Evolutionary conservation across 345 rosid species (phyloP).

Genomic region (Salix exigua): DNA sequence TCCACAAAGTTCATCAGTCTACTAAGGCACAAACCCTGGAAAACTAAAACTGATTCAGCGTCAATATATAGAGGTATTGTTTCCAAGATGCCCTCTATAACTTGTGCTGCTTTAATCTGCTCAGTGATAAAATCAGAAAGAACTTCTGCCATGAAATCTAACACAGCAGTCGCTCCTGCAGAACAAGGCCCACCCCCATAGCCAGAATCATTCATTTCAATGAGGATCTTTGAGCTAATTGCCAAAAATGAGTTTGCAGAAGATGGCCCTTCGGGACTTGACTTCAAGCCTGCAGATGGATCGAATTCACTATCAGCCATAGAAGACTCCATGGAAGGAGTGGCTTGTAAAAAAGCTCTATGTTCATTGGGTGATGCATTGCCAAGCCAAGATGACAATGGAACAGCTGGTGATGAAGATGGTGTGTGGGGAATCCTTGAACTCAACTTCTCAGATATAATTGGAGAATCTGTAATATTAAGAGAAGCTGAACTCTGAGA

Average conservation of each 20-base stretch:
- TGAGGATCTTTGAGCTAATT: slow-evolving; percentile 66
- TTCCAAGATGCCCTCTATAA: slow-evolving; percentile 82
- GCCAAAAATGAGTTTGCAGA: slow-evolving; percentile 49
- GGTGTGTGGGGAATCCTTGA: slow-evolving; percentile 50
- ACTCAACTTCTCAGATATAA: slow-evolving; percentile 74
- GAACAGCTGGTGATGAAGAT: slow-evolving; percentile 69
- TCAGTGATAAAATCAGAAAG: slow-evolving; percentile 86
- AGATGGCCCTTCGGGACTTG: slow-evolving; percentile 53
- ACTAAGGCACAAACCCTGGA: slow-evolving; percentile 92
- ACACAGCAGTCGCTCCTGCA: slow-evolving; percentile 92
- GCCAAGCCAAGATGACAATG: slow-evolving; percentile 80
- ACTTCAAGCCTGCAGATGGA: slow-evolving; percentile 60
- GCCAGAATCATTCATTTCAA: slow-evolving; percentile 88
- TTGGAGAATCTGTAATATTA: slow-evolving; percentile 61
- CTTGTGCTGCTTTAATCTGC: slow-evolving; percentile 80
- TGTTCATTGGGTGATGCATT: slow-evolving; percentile 54
- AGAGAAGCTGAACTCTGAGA: slow-evolving; percentile 65
- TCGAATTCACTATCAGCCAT: slow-evolving; percentile 61
- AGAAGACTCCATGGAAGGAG: slow-evolving; percentile 69
- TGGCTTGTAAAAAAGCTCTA: slow-evolving; percentile 39
- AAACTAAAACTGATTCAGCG: slow-evolving; percentile 79
- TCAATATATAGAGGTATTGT: slow-evolving; percentile 84
- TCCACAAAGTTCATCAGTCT: slow-evolving; percentile 94
- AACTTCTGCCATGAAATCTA: slow-evolving; percentile 97
- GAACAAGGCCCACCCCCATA: slow-evolving; percentile 99